Percentiles rank a stretch among this genome's conserved stretches.
These are phyloP conservation scores for Colletotrichum cuscutae DNA, from an alignment of 2,329 filamentous ascomycete species.

Conservation along the genomic window DNA sequence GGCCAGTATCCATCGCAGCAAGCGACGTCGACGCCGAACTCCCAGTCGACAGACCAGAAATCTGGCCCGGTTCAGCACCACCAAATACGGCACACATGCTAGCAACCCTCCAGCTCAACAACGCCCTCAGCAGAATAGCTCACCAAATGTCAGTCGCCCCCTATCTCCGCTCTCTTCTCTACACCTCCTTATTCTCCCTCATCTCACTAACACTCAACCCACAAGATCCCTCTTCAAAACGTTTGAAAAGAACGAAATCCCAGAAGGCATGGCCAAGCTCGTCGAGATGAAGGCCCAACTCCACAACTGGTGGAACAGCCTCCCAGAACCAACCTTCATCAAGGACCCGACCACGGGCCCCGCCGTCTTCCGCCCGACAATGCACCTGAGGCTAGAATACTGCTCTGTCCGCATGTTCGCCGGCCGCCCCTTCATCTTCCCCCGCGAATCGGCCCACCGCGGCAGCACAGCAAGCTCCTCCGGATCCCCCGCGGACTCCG, in stretches of 20 bases:
- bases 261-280: slow-evolving; percentile 45
- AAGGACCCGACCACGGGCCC: slow-evolving; percentile 52
- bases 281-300: slow-evolving; percentile 50
- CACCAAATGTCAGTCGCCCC: slow-evolving; percentile 49
- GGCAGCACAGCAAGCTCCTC: slow-evolving; percentile 43
- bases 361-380: slow-evolving; percentile 56
- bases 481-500: slow-evolving; percentile 40
- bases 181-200: too few relatives aligned
- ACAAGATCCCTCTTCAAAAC: slow-evolving; percentile 47
- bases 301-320: slow-evolving; percentile 50
- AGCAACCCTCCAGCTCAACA: slow-evolving; percentile 51
- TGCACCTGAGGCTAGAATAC: slow-evolving; percentile 63
- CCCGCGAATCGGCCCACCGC: slow-evolving; percentile 40
- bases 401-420: slow-evolving; percentile 64
- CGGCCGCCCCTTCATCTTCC: slow-evolving; percentile 63
- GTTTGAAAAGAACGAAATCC: slow-evolving; percentile 44
- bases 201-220: slow-evolving; percentile 7
- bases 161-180: too few relatives aligned
- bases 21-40: slow-evolving; percentile 64
- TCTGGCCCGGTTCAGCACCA: slow-evolving; percentile 51
- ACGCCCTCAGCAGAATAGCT: slow-evolving; percentile 47
- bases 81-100: slow-evolving; percentile 59
- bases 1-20: slow-evolving; percentile 63
- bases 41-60: slow-evolving; percentile 56
- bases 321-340: slow-evolving; percentile 44